phyloP scores from a whole-genome alignment of 345 rosid species.

The Acer negundo region DNA sequence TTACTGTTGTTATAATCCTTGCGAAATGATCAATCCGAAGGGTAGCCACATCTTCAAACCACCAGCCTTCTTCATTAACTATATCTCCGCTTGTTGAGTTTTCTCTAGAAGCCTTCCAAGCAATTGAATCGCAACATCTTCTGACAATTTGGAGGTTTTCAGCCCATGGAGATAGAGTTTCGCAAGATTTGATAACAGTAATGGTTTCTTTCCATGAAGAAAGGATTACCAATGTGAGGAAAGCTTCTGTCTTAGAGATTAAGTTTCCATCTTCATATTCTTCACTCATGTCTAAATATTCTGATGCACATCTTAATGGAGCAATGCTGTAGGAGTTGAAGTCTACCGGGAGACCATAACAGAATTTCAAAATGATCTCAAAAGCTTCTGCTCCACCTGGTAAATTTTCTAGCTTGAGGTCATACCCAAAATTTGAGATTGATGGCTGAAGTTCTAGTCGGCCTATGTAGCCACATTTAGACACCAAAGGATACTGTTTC shows the following conservation, averaged over 20 bases:
- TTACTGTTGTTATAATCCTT: slow-evolving; percentile 65
- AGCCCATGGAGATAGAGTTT: slow-evolving; percentile 78
- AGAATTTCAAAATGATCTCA: slow-evolving; percentile 64
- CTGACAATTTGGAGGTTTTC: slow-evolving; percentile 86
- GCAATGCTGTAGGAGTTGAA: slow-evolving; percentile 63
- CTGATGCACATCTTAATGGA: slow-evolving; percentile 76
- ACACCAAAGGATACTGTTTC: slow-evolving; percentile 76
- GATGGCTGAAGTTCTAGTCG: slow-evolving; percentile 64
- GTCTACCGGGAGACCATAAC: slow-evolving; percentile 66
- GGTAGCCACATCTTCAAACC: slow-evolving; percentile 54
- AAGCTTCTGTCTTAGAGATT: slow-evolving; percentile 74
- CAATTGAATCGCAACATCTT: slow-evolving; percentile 81
- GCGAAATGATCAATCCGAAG: slow-evolving; percentile 67
- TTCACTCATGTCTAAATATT: slow-evolving; percentile 83
- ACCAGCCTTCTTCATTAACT: slow-evolving; percentile 40
- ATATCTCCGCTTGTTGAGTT: slow-evolving; percentile 31
- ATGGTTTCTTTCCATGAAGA: slow-evolving; percentile 86
- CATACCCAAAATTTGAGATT: slow-evolving; percentile 47
- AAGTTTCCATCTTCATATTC: slow-evolving; percentile 81
- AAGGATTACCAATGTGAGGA: slow-evolving; percentile 75
- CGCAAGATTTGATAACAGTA: slow-evolving; percentile 68
- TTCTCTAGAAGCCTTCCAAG: slow-evolving; percentile 68
- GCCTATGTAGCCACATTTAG: slow-evolving; percentile 81
- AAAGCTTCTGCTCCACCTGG: slow-evolving; percentile 82
- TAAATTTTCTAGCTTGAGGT: slow-evolving; percentile 69